Evolutionary conservation across 805 yeast species (phyloP), one percentile per base, ranked within the genome.

Genomic region (Candida ponderosae): DNA sequence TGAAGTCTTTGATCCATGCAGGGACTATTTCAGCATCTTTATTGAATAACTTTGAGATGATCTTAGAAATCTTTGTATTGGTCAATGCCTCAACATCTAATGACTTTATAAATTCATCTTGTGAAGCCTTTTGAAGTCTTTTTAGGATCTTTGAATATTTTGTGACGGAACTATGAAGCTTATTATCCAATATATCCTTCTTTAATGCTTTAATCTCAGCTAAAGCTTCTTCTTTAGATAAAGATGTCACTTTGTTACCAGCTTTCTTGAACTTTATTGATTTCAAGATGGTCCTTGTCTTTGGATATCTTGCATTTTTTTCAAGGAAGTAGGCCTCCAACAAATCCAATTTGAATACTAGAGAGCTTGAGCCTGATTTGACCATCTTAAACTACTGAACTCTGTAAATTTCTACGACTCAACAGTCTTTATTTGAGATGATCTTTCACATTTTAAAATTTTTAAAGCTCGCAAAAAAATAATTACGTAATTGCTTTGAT

Each of bases 241-340:
- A 49, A 38, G 62, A 60, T 38, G 66, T 57, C 15, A 24, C 14
- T 6, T 24, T 24, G n/a, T 24, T 24, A 4, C 13, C 13, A 11
- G 28, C 5, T 34, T 69, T 44, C 34, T 67, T 52, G 42, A 68
- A 68, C 23, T 58, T 56, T 35, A 61, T 66, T 39, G 62, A 60
- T 45, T 68, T 69, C 2, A 81, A 33, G 3, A 47, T 26, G 4
- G 40, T 29, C 30, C 35, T 69, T 3, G 82, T 76, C 34, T 66
- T 64, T 1, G 66, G 60, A 49, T 63, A 75, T 40, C 83, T 59
- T 1, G 79, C 72, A 16, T 57, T 48, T 19, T 60, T 46, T 6
- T 60, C 50, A 23, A 65, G 51, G 56, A 62, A 74, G 47, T 70
- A 68, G 29, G 65, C 62, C 46, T 79, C 82, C 28, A 79, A 56